Base-by-base conservation (phyloP, 1,284 basidiomycete genomes). In the Cystobasidium sp. region DNA sequence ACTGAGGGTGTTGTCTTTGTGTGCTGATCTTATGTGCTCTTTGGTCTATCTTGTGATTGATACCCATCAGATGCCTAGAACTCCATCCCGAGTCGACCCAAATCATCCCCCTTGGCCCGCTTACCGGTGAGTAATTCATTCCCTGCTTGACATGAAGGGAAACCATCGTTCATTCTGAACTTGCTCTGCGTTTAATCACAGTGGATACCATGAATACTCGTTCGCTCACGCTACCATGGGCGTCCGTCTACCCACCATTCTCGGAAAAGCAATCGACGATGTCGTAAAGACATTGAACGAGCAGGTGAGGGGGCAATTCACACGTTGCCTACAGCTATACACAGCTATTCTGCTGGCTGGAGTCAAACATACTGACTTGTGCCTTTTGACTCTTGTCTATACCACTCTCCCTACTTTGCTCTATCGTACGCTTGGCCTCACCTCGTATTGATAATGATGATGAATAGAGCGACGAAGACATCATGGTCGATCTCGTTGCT, bases 71-170 rank as follows among this genome's bases (percentile, higher is more conserved):
- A 84, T 83, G 79, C 85, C 85, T 43, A 80, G 85, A 75, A 86
- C 85, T 31, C 85, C 85, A 14, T 84, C 84, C 1, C 80, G 83
- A 58, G 83, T 85, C 76, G 83, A 94, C 82, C 92, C 93, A 51
- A 93, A 97, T 84, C 94, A 97, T 85, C 95, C 95, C 43, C 95
- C 95, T 64, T 97, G 94, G 94, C 94, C 94, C 41, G 94, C 84
- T 0, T 84, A 83, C 80, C 72, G 79, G 69, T 74, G 76, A 24
- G 73, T 62, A 59, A 55, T 46, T 67, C 47, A 91, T 94, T 85
- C 89, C 56, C 6, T n/a, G 1, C 37, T 9, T 9, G 53, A 24
- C 8, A 18, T 56, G 3, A 2, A 24, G 20, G 51, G 51, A 18
- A 14, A 56, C 37, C 56, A 31, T 31, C 31, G 31, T 31, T 31